These are phyloP conservation scores for Diaporthe caulivora DNA, from an alignment of 2,329 filamentous ascomycete species.

Conservation along the genomic window DNA sequence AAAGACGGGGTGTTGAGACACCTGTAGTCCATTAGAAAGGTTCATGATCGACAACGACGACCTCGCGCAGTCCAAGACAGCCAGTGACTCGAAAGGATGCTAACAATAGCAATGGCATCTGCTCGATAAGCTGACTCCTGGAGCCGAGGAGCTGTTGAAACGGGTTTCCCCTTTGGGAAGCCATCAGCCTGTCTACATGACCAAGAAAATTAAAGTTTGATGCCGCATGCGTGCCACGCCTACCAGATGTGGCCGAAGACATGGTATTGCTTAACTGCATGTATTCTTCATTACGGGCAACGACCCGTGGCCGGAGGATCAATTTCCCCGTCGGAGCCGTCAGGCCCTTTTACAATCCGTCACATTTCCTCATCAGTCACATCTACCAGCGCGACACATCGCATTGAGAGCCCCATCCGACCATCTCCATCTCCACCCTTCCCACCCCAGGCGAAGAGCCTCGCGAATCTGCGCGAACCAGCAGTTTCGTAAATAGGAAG, in stretches of 20 bases:
- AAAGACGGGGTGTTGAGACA: background rate
- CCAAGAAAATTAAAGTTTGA: background rate
- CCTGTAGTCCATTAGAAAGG: background rate
- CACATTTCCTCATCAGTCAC: constrained; percentile 14
- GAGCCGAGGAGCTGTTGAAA: background rate
- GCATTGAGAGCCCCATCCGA: background rate
- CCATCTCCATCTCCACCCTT: background rate
- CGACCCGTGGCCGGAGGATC: background rate
- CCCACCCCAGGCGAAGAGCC: constrained; percentile 16
- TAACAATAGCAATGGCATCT: background rate
- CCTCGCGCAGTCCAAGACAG: background rate
- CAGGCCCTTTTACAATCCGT: background rate
- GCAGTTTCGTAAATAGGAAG: constrained; percentile 11
- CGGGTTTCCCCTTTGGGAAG: background rate
- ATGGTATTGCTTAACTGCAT: constrained; percentile 4
- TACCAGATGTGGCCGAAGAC: background rate
- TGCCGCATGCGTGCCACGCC: background rate
- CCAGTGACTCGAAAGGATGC: background rate
- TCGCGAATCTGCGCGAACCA: constrained; percentile 24
- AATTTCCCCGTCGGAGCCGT: constrained; percentile 4
- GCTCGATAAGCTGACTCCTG: background rate
- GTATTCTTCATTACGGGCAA: constrained; percentile 6
- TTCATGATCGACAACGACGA: background rate
- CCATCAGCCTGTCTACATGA: background rate
- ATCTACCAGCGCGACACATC: constrained; percentile 7